Percentiles rank a stretch among this genome's conserved stretches.
Conservation (phyloP, 129 eudicot species). For the Artemisia annua region DNA sequence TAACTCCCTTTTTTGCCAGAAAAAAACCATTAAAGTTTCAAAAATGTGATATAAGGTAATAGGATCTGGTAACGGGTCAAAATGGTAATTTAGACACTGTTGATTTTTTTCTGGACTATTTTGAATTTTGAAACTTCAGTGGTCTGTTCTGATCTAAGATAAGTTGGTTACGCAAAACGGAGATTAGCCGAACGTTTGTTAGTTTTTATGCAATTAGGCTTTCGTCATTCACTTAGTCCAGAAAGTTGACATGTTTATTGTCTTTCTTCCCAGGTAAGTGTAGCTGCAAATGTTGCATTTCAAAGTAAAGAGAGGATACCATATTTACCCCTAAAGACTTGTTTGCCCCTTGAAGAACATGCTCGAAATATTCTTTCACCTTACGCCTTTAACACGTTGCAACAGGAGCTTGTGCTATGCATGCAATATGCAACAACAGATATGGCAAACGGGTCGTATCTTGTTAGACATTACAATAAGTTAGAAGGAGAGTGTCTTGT, state of each 20-base stretch:
- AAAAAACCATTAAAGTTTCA: too few relatives aligned
- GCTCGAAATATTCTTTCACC: conserved; percentile 66
- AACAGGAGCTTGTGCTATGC: conserved; percentile 61
- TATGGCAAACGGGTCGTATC: conserved; percentile 67
- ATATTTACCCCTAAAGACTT: conserved; percentile 50
- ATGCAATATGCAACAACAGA: conserved; percentile 69
- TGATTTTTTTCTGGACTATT: too few relatives aligned
- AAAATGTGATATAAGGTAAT: too few relatives aligned
- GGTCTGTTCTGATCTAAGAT: too few relatives aligned
- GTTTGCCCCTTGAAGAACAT: conserved; percentile 78
- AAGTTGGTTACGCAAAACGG: too few relatives aligned
- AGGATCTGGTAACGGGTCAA: too few relatives aligned
- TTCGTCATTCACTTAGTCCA: neutral
- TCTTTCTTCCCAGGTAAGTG: conserved; percentile 38
- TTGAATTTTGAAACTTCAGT: too few relatives aligned
- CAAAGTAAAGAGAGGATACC: conserved; percentile 40
- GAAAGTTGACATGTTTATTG: conserved; percentile 15
- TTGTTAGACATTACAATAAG: conserved; percentile 67
- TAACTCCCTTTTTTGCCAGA: too few relatives aligned
- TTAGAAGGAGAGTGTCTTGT: conserved; percentile 67
- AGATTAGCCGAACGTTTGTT: too few relatives aligned
- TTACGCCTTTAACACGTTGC: conserved; percentile 58
- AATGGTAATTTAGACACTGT: too few relatives aligned
- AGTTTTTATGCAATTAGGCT: too few relatives aligned
- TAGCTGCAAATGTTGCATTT: conserved; percentile 39